phyloP scores from a whole-genome alignment of 768 basidiomycete genomes.

The Guyanaporus albipodus region DNA sequence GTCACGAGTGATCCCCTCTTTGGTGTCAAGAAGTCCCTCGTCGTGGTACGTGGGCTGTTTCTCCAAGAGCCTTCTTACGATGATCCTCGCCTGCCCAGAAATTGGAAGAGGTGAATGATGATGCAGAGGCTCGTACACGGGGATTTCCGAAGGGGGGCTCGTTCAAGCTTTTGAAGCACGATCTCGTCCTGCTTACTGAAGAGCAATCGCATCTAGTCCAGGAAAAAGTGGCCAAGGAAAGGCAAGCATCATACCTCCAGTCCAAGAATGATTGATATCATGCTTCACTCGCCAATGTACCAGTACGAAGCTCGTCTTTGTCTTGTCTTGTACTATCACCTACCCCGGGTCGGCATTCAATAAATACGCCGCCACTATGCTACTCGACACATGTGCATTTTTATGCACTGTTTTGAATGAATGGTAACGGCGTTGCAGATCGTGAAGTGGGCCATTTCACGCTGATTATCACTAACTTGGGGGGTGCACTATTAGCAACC shows the following conservation, averaged over 20 bases:
- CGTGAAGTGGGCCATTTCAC: no score
- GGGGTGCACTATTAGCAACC: no score
- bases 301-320: no score
- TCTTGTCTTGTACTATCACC: no score
- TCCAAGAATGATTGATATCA: constrained; percentile 1
- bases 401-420: no score
- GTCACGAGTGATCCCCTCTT: constrained; percentile 73
- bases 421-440: no score
- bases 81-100: constrained; percentile 34
- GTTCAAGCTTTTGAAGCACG: constrained; percentile 47
- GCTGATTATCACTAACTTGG: no score
- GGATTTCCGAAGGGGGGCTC: constrained; percentile 43
- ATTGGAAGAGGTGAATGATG: constrained; percentile 50
- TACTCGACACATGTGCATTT: no score
- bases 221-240: constrained; percentile 14
- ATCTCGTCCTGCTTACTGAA: constrained; percentile 43
- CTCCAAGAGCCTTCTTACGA: neutral
- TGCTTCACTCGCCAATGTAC: no score
- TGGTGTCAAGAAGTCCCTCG: constrained; percentile 74
- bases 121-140: constrained; percentile 49
- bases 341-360: no score
- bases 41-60: constrained; percentile 52
- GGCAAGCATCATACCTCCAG: neutral
- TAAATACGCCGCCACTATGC: no score
- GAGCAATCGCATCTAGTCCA: constrained; percentile 37